Base-by-base conservation (phyloP, 768 basidiomycete genomes). In the Mycena belliarum region DNA sequence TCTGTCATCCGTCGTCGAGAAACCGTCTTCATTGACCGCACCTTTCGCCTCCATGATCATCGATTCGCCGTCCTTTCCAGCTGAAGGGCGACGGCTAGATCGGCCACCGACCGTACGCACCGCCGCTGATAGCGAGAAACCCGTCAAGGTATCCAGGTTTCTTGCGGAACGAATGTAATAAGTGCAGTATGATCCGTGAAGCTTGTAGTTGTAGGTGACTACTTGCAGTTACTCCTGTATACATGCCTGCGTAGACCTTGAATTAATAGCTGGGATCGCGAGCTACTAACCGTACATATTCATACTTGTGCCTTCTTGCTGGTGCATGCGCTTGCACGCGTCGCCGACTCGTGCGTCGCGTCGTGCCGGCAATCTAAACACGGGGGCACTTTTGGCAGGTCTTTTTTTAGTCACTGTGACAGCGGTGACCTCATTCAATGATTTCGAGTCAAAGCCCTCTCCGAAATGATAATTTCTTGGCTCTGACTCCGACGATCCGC, bases 51-150 rank as follows among this genome's bases (percentile, higher is more conserved):
- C 73, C 18, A 71, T 71, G 67, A 72, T 73, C 44, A 59, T 76
- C 21, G 73, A 76, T 12, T 77, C 76, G 21, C 74, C 77, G 4
- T 76, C 77, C 2, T 77, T 78, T 49, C 73, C n/a, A n/a, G n/a
- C 74, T 18, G 42, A 55, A 48, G 26, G 32, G 25, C 57, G 58
- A 40, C 54, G 62, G 28, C 62, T 55, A 1, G 54, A 59, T 16
- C 58, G 54, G 24, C 62, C 62, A 2, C 62, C 62, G 23, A 54
- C 51, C 29, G 49, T 63, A 21, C 62, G 62, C 18, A 58, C 58
- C 3, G 25, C 58, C 20, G 62, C 57, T 16, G 62, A 54, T 3
- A 20, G 54, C 14, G 62, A 60, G 45, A 60, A 49, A 44, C 58
- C 55, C 8, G 50, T 46, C 10, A 63, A 63, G 44, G 62, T 63